Evolutionary conservation across 2,329 filamentous ascomycete genomes (phyloP).

Genomic region (Coniochaeta prunicola): DNA sequence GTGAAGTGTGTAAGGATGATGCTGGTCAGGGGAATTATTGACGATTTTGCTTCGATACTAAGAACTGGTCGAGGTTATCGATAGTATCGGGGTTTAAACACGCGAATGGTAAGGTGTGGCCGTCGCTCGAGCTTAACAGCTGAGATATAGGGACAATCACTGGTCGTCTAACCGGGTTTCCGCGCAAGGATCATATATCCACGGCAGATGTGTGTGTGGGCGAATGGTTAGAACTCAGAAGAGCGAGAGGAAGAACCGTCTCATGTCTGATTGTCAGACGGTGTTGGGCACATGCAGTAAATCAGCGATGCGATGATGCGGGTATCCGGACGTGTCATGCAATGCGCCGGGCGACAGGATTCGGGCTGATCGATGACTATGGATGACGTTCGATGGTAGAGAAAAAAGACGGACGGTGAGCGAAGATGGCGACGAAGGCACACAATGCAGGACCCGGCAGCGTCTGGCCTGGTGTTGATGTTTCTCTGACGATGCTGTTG

Average conservation of each 20-base stretch:
- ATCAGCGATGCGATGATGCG: neutral
- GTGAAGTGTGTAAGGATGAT: neutral
- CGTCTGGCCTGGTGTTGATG: neutral
- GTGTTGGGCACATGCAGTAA: neutral
- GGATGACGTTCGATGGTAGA: neutral
- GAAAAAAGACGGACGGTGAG: neutral
- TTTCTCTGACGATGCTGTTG: neutral
- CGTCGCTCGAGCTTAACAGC: neutral
- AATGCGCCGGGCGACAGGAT: neutral
- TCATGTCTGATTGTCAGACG: neutral
- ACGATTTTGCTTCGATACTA: neutral
- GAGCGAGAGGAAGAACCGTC: neutral
- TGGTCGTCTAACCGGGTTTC: neutral
- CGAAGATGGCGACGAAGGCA: neutral
- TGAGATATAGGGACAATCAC: neutral
- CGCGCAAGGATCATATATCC: neutral
- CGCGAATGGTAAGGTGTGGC: neutral
- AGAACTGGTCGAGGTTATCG: neutral
- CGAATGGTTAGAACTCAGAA: neutral
- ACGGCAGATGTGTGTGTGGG: neutral
- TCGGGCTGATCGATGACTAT: neutral
- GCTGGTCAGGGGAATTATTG: slow-evolving; percentile 3
- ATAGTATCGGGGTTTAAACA: neutral
- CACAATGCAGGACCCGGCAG: neutral
- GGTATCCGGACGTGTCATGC: neutral